Evolutionary conservation across 495 filamentous ascomycete species (phyloP), one percentile per base, ranked within the genome.

Genomic region (Penicillium canescens): DNA sequence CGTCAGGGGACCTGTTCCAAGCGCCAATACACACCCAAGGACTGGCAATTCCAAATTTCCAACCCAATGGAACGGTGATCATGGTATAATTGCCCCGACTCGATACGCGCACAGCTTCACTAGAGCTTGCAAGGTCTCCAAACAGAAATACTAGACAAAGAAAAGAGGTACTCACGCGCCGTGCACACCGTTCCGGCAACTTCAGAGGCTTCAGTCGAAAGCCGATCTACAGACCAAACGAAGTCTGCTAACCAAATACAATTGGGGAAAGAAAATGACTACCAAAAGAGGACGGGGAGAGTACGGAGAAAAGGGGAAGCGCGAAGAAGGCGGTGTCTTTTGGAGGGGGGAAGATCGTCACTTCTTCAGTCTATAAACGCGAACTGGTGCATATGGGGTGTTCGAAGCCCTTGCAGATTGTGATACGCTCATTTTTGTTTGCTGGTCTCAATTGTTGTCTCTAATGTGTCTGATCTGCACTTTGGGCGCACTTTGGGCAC

Each of bases 251-350:
- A 34, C 41, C 43, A 43, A 53, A 46, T 47, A 42, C 31, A 56
- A 40, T 38, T 44, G 34, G 48, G 21, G 6, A 47, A 37, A 47
- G 26, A 33, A 42, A 55, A 54, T 52, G 44, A 37, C 21, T 8
- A 36, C 50, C 45, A 56, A 54, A 42, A 55, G 43, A 44, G 46
- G 49, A 39, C 6, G 46, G 18, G 18, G 36, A n/a, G 11, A 34
- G n/a, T 35, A n/a, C 34, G 23, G 37, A 46, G 52, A 59, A 64
- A 67, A 59, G 56, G 59, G 54, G 67, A 52, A 61, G 55, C 55
- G 55, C 54, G 64, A 62, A 63, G 54, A 65, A 67, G 61, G 56
- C 58, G 65, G 56, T 62, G 57, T 60, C 60, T 23, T 55, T 34
- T 56, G 46, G 47, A 45, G 53, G 42, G 43, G 60, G 55, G 56